Base-by-base conservation (phyloP, 192 early-diverging fungal species). In the Gryganskiella cystojenkinii region DNA sequence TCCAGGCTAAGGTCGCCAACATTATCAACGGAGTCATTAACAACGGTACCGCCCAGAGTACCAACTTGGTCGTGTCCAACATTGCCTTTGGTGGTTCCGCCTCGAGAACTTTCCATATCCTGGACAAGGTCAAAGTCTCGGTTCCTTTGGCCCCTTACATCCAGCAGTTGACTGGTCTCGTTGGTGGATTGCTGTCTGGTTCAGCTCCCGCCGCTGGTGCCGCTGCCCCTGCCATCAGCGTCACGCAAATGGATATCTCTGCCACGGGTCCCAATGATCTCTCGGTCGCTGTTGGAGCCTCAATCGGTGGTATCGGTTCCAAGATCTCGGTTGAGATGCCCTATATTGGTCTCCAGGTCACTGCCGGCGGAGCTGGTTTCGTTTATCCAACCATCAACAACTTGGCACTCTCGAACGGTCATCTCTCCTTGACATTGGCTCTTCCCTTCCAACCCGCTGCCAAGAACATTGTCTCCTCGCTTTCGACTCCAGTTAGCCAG, bases 251-350 rank as follows among this genome's bases (percentile, higher is more conserved):
- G 25, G 63, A 65, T 4, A 56, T 65, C 40, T 31, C 25, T 20
- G 52, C 63, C 20, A 34, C 63, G 30, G 63, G 42, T 13, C 37
- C 63, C 17, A 65, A 65, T n/a, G 63, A 65, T 20, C 31, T 65
- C 27, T 65, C 63, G 20, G 52, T 65, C 43, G 52, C 50, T 65
- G 63, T 65, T 17, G 50, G 44, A 28, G 63, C 63, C 28, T 31
- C 63, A 15, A 65, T 65, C 6, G 63, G 52, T 5, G 63, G 52
- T 11, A 43, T 65, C 42, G 63, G 63, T 13, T 65, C 63, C 63
- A 65, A 65, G 63, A 46, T 65, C 42, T 65, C 63, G 3, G 63
- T 65, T 50, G 20, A 65, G 28, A 65, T 56, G 63, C 63, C 63
- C 28, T 65, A 65, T 20, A 46, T 65, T 15, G 63, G 63, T 31